Base-by-base conservation (phyloP, 2,329 filamentous ascomycete genomes). In the Aspergillus japonicus region DNA sequence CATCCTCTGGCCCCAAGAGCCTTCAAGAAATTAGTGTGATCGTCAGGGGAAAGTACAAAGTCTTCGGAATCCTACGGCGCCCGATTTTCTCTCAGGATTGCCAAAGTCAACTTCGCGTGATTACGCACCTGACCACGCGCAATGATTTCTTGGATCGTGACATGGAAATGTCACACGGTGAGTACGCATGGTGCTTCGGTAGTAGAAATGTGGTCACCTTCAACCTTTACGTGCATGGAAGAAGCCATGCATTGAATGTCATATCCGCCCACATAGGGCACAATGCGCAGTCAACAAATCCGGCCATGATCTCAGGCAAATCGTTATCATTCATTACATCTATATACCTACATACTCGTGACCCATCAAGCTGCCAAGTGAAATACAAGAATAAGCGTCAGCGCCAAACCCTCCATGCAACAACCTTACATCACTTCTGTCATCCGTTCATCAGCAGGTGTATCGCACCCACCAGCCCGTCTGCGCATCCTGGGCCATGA, bases 391-490 rank as follows among this genome's bases (percentile, higher is more conserved):
- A 35, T 29, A 35, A 6, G 11, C 33, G 14, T 16, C 33, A 35
- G 6, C 39, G 16, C 5, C 39, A 1, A 44, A 7, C 39, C 16
- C 6, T 44, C 5, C 14, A 44, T 44, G 6, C 39, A 44, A 16
- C 39, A 44, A 16, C 39, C 5, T 16, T 16, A 8, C 14, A 19
- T 8, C 39, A 44, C 14, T 44, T 19, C 39, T 26, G 19, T 14
- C n/a, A 12, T n/a, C 26, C 7, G 26, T 29, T 8, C 21, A 39
- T 44, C 49, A 59, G 47, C 58, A 60, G 16, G 24, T 31, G 21
- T 60, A 57, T 12, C 56, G 19, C 21, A 60, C n/a, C 31, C 31
- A 56, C 58, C 58, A 60, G 8, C 58, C 58, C 3, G 58, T 57
- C 29, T 57, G 24, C 3, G 16, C 54, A 39, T 42, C 33, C 54